Base-by-base conservation (phyloP, 1,284 basidiomycete species). In the Kalmanozyma brasiliensis region DNA sequence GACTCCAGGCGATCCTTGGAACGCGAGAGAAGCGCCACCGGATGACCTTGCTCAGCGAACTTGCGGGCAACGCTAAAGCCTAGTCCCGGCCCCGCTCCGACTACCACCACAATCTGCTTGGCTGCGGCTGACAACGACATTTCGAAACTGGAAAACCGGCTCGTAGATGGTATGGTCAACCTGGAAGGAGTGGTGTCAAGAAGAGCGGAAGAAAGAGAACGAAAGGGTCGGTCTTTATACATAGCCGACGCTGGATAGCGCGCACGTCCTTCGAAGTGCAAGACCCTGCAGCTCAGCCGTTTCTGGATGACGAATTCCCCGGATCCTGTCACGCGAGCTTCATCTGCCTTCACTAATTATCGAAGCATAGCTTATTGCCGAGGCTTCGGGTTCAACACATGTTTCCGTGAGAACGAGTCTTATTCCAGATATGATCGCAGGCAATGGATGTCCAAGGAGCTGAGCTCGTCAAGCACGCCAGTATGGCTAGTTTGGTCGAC, bases 61-160 rank as follows among this genome's bases (percentile, higher is more conserved):
- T n/a, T n/a, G n/a, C n/a, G n/a, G n/a, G n/a, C n/a, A 3, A 67
- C 52, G 37, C 64, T 60, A 29, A 62, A 59, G 6, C 68, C 68
- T 11, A 71, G 26, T 1, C 68, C 68, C 9, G 62, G 62, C 0
- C 68, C 68, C 1, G 68, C 65, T 16, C 65, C 65, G 2, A 55
- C 48, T 4, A 69, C 56, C 6, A 69, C 55, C 2, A 69, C 65
- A 30, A 69, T 69, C 20, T 63, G 65, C 55, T 69, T 62, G 14
- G 60, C 60, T 53, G 56, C 37, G 37, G 42, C 13, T 3, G 46
- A 29, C 17, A 57, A 11, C 16, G 61, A 44, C 49, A 57, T 47
- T 10, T 33, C 49, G 1, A 4, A 8, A 40, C 17, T 17, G 37
- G 4, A 8, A 8, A 4, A 8, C 19, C 13, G 23, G 11, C 6